Base-by-base conservation (phyloP, 768 basidiomycete genomes). In the Naematelia encephala region DNA sequence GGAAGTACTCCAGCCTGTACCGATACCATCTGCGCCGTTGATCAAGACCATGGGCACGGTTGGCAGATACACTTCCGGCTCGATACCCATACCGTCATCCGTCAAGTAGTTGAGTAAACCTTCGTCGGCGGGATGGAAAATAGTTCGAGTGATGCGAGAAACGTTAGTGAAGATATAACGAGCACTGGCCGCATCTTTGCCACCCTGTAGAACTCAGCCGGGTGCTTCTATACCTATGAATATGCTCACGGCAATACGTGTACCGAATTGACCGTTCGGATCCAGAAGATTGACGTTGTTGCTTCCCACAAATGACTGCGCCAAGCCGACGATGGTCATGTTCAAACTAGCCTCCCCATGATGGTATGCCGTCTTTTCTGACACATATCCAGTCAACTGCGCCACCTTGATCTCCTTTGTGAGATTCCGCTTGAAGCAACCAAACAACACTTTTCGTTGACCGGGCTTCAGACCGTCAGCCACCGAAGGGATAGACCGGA, bases 1-100 rank as follows among this genome's bases (percentile, higher is more conserved):
- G 43, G 78, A 85, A 1, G 96, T 97, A 72, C 91, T 93, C 94
- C 96, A 99, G 64, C 94, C 91, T 56, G 96, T 99, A 46, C 96
- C 96, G 68, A 99, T 98, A 80, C 96, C 96, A 64, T 97, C 93
- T 10, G 90, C 86, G 5, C 96, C 96, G 68, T 99, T 98, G 73
- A 98, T 78, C 52, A 99, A 82, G 0, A 97, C 82, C 76, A 93
- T 81, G 0, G 96, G 96, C 1, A 99, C 69, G 43, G 91, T 77
- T 16, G 96, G 94, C 79, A 97, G 82, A 73, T 96, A 99, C 78
- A 85, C 97, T 67, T 92, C 90, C 0, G 96, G 96, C 75, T 99
- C 94, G 63, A 99, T 91, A 54, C 80, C 69, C 46, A 82, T 79
- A 22, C 89, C 89, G 55, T 99, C 94, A 54, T 99, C 96, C 71